These are phyloP conservation scores for Sporopachydermia quercuum DNA, from an alignment of 805 yeast genomes.

Conservation along the genomic window DNA sequence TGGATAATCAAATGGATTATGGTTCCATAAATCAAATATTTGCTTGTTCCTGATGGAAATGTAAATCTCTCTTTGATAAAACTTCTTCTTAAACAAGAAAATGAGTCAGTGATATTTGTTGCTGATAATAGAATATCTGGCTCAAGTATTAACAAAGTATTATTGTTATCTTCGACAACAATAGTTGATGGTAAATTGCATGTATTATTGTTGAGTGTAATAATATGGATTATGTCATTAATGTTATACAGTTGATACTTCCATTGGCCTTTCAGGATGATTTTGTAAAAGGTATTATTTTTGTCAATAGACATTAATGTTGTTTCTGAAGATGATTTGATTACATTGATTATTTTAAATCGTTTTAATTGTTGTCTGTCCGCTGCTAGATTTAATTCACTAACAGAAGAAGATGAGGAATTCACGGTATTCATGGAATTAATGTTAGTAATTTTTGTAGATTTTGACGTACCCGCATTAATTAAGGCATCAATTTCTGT, in stretches of 20 bases:
- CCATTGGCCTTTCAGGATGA: not conserved
- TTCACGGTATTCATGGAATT: too few species aligned
- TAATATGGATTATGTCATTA: constrained; percentile 17
- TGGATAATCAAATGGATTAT: constrained; percentile 72
- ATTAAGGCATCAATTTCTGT: too few species aligned
- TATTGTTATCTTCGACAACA: constrained; percentile 38
- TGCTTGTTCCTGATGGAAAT: constrained; percentile 39
- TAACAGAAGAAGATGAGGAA: too few species aligned
- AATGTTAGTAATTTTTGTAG: too few species aligned
- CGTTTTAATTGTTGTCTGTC: not conserved
- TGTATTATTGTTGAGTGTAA: too few species aligned
- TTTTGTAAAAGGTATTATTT: not conserved
- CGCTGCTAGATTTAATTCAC: too few species aligned
- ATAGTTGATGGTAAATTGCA: too few species aligned
- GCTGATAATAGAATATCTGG: constrained; percentile 79
- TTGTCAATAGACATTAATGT: not conserved
- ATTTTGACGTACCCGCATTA: too few species aligned
- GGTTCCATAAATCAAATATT: constrained; percentile 66
- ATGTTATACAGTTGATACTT: not conserved
- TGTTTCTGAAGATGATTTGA: not conserved
- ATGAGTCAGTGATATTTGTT: constrained; percentile 64
- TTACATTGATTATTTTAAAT: not conserved
- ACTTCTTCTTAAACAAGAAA: constrained; percentile 59
- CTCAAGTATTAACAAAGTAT: constrained; percentile 57
- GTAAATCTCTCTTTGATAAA: constrained; percentile 41